Percentiles rank a stretch among this genome's conserved stretches.
These are phyloP conservation scores for Xylaria sp. DNA, from an alignment of 2,329 filamentous ascomycete genomes.

Conservation along the genomic window DNA sequence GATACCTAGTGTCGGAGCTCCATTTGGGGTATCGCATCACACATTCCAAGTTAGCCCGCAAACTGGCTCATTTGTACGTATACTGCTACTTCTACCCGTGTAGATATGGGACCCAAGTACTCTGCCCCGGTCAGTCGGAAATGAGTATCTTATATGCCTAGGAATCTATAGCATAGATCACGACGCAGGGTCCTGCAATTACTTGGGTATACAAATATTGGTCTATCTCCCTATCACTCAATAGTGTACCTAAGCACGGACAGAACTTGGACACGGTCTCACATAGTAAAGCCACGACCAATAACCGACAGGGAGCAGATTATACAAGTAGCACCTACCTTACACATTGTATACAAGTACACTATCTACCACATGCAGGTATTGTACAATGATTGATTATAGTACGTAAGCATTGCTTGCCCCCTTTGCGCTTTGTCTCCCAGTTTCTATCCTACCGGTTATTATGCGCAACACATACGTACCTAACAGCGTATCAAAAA, in stretches of 20 bases:
- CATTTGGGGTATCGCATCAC: slow-evolving; percentile 8
- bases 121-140: slow-evolving; percentile 1
- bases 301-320: too few relatives aligned
- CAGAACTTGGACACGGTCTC: neutral
- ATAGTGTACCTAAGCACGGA: neutral
- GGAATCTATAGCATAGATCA: slow-evolving; percentile 7
- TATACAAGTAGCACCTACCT: too few relatives aligned
- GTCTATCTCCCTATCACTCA: neutral
- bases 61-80: neutral
- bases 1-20: neutral
- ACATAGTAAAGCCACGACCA: too few relatives aligned
- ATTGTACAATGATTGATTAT: too few relatives aligned
- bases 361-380: too few relatives aligned
- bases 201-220: neutral
- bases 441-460: neutral
- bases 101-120: neutral
- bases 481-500: neutral
- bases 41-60: slow-evolving; percentile 5
- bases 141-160: neutral
- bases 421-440: too few relatives aligned
- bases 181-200: slow-evolving; percentile 23
- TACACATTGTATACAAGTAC: too few relatives aligned
- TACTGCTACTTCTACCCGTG: neutral
- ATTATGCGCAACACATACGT: neutral
- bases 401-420: too few relatives aligned